Evolutionary conservation across 305 asterid species (phyloP).

Genomic region (Solanum chacoense): DNA sequence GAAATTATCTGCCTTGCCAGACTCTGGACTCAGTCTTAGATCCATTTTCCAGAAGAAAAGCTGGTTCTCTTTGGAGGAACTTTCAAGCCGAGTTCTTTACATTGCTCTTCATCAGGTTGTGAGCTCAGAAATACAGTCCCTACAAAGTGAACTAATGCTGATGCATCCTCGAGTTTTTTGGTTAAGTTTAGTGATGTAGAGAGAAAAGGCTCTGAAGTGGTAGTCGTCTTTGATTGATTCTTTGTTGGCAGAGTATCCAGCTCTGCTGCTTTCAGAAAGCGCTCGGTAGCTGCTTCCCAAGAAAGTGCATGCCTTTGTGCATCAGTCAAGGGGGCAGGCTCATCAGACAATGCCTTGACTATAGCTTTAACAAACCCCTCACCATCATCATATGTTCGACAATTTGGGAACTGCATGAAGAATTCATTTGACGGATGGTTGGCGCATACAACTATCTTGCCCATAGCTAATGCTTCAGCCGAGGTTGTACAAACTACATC

Average conservation of each 20-base stretch:
- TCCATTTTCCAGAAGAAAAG: conserved; percentile 6
- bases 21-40: background rate
- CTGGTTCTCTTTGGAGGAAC: conserved; percentile 37
- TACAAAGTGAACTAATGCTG: conserved; percentile 50
- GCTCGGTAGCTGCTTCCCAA: conserved; percentile 86
- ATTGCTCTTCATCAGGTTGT: conserved; percentile 68
- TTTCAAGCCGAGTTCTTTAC: conserved; percentile 53
- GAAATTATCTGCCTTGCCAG: background rate
- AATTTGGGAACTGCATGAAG: conserved; percentile 93
- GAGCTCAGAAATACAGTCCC: conserved; percentile 61
- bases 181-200: conserved; percentile 50
- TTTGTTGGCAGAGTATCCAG: conserved; percentile 28
- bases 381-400: conserved; percentile 51
- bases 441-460: conserved; percentile 88
- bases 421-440: conserved; percentile 90
- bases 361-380: conserved; percentile 64
- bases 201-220: conserved; percentile 38
- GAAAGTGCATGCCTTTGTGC: conserved; percentile 74
- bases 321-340: conserved; percentile 59
- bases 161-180: conserved; percentile 73
- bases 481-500: conserved; percentile 97
- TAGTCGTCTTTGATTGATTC: conserved; percentile 27
- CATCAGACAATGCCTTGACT: conserved; percentile 51
- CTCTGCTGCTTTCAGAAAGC: conserved; percentile 62
- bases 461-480: conserved; percentile 97